These are phyloP conservation scores for Melanogaster broomeanus DNA, from an alignment of 768 basidiomycete genomes.

Conservation along the genomic window DNA sequence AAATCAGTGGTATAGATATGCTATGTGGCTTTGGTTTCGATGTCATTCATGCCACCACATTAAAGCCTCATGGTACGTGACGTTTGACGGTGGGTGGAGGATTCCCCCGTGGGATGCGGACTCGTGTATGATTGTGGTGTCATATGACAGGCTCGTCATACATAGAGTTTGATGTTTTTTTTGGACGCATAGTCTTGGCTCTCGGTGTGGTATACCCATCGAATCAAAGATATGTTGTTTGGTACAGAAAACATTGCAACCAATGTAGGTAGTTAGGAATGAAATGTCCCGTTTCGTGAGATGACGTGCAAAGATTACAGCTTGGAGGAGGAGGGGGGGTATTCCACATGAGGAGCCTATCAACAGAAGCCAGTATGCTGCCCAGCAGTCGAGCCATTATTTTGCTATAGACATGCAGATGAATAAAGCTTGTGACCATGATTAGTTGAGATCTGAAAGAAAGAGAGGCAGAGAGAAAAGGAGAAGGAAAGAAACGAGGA, in stretches of 20 bases:
- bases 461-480: background rate
- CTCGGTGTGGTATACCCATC: too few species aligned
- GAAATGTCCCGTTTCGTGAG: background rate
- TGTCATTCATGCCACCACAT: too few species aligned
- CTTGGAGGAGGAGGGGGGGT: constrained; percentile 21
- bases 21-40: too few species aligned
- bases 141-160: too few species aligned
- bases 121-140: too few species aligned
- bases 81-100: too few species aligned
- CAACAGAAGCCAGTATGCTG: constrained; percentile 19
- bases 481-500: background rate
- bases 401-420: constrained; percentile 11
- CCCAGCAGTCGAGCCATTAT: constrained; percentile 17
- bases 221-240: too few species aligned
- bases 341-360: constrained; percentile 17
- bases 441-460: constrained; percentile 3
- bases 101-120: too few species aligned
- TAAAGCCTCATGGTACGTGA: too few species aligned
- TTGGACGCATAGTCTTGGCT: too few species aligned
- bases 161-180: too few species aligned
- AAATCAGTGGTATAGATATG: too few species aligned
- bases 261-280: background rate
- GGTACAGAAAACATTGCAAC: background rate
- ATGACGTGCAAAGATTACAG: constrained; percentile 19
- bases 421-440: constrained; percentile 1